Base-by-base conservation (phyloP, 192 early-diverging fungal genomes). In the Backusella luteola region DNA sequence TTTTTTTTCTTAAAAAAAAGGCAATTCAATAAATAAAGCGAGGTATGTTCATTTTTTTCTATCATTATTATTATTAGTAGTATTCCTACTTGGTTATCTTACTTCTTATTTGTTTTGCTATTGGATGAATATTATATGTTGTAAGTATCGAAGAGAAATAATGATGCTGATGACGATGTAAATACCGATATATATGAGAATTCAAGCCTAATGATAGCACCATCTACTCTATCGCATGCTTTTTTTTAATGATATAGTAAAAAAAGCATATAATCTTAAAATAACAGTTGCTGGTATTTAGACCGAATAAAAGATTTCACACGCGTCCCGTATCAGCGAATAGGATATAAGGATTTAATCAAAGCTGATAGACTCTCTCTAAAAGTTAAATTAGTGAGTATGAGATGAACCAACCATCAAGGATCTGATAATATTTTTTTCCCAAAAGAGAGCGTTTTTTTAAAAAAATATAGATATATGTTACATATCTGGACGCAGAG, bases 341-440 rank as follows among this genome's bases (percentile, higher is more conserved):
- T 59, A 59, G 56, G 23, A 59, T 59, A 59, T 59, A 59, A 29
- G 23, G 56, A 26, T 59, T 26, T 59, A 59, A 59, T 49, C 46
- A 26, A 59, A 26, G 2, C 12, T 26, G 56, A 59, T 26, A 26
- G 8, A 26, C 56, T 59, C 23, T 23, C 56, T 26, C 56, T 59
- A 26, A 59, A 59, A 59, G 56, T 29, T 26, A 59, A 59, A 59
- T 26, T 59, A 59, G 56, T 26, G 12, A 12, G 56, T 29, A 5
- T 59, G 56, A 59, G 56, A 59, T 59, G 56, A 59, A 59, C 56
- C 56, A 59, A 59, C 56, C 56, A 59, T 9, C 56, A 59, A 59
- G 19, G 56, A 59, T 59, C 23, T 59, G 56, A 59, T 59, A 59
- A 59, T 29, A 29, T 23, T 59, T 59, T 53, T 59, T 12, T 12